Conservation (phyloP, 2,329 filamentous ascomycete genomes). For the Periconia macrospinosa region DNA sequence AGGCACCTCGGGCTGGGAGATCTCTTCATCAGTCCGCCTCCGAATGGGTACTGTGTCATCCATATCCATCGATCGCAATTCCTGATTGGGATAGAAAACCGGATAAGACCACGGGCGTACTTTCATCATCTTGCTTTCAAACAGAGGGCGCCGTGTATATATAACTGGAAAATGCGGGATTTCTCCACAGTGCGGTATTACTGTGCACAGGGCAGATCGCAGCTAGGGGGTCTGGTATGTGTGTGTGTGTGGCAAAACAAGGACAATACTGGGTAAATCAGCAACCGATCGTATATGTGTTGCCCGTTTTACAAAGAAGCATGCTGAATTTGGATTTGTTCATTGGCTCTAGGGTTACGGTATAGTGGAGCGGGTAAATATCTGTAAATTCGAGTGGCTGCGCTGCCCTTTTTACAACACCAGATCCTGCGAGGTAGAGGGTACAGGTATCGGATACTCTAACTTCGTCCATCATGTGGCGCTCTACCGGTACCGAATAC, state of each 20-base stretch:
- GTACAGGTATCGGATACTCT: slow-evolving; percentile 12
- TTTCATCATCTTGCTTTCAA: slow-evolving; percentile 5
- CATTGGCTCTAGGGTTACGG: slow-evolving; percentile 22
- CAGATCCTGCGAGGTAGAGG: slow-evolving; percentile 22
- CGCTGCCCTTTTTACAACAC: slow-evolving; percentile 17
- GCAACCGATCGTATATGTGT: slow-evolving; percentile 29
- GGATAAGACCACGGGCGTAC: slow-evolving; percentile 6
- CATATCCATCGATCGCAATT: slow-evolving; percentile 15
- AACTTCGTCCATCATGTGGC: slow-evolving; percentile 11
- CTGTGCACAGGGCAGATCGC: slow-evolving; percentile 14
- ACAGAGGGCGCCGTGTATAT: slow-evolving; percentile 19
- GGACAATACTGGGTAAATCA: slow-evolving; percentile 7
- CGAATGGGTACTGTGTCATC: slow-evolving; percentile 19
- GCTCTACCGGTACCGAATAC: slow-evolving; percentile 9
- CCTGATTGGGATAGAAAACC: slow-evolving; percentile 7
- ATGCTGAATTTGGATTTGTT: slow-evolving; percentile 12
- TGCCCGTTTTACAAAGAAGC: slow-evolving; percentile 8
- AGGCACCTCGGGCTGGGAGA: slow-evolving; percentile 54
- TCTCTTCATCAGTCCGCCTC: slow-evolving; percentile 27
- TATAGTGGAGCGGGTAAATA: slow-evolving; percentile 37
- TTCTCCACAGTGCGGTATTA: neutral
- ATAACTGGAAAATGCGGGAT: neutral
- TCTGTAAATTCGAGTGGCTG: slow-evolving; percentile 19
- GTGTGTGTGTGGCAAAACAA: neutral
- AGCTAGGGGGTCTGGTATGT: slow-evolving; percentile 16